Evolutionary conservation across 139 green algal genomes (phyloP), one percentile per base, ranked within the genome.

Genomic region (Eudorina sp.): DNA sequence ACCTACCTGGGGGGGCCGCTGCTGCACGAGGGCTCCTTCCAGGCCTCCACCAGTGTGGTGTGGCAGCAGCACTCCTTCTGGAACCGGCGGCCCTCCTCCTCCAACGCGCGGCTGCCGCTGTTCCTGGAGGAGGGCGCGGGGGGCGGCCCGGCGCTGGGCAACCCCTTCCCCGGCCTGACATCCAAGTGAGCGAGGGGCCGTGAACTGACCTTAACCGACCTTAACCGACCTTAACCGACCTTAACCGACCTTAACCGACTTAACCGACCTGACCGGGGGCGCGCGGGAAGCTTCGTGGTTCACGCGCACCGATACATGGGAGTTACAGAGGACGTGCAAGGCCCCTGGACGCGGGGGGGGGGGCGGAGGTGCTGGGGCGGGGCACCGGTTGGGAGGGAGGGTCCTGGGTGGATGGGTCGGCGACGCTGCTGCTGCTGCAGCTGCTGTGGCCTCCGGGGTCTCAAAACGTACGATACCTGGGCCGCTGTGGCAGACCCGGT

Each of bases 21-120:
- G 75, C 88, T 95, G 51, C 95, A 96, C 86, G 91, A 95, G 74
- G 84, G 90, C 40, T 64, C 68, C 21, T 94, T 94, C 83, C 90
- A 92, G 84, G 89, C 19, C n/a, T 53, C 90, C 73, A 95, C 91
- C 68, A 93, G 89, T 51, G 83, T 86, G 53, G 64, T 96, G 4
- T 97, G 94, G 94, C 89, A 94, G 89, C 94, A 93, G 31, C 74
- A 87, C 48, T 89, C 90, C 62, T 96, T 94, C 82, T 96, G 90
- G 82, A 90, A 94, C 85, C 81, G 92, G 16, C 79, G 86, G 23
- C 93, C 92, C 29, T 27, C 53, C 21, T 85, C 78, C 43, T 73
- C 69, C 45, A 55, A 88, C 36, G 85, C 81, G 34, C 85, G 92
- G 55, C 90, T 97, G 76, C 93, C 92, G 23, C 91, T 97, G n/a